These are phyloP conservation scores for Metroxylon sagu DNA, from an alignment of 176 grass and related monocot species.

Conservation along the genomic window DNA sequence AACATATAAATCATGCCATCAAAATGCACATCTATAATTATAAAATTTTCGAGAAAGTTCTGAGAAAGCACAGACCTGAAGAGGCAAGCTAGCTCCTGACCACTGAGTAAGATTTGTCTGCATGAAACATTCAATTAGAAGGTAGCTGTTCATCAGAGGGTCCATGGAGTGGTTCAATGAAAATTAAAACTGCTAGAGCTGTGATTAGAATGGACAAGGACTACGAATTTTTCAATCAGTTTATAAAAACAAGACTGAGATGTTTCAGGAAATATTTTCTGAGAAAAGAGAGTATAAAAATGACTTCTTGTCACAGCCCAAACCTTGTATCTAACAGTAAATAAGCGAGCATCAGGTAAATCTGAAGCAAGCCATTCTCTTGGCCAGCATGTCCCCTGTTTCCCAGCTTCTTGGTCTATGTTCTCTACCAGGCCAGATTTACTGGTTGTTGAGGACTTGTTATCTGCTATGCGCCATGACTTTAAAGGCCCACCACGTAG, in stretches of 20 bases:
- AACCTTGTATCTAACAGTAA: constrained; percentile 97
- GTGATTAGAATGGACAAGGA: background rate
- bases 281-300: background rate
- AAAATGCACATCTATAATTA: too few relatives aligned
- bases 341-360: constrained; percentile 75
- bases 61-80: constrained; percentile 60
- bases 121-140: constrained; percentile 39
- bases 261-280: too few relatives aligned
- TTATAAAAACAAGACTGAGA: background rate
- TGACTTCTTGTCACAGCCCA: constrained; percentile 6
- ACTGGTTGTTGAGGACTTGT: constrained; percentile 88
- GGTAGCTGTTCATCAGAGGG: constrained; percentile 6
- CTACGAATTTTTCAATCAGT: background rate
- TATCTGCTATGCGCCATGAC: constrained; percentile 95
- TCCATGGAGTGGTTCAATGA: constrained; percentile 17
- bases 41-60: too few relatives aligned
- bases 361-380: constrained; percentile 90
- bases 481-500: constrained; percentile 92
- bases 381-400: constrained; percentile 93
- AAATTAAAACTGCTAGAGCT: constrained; percentile 15
- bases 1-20: too few relatives aligned
- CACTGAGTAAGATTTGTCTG: constrained; percentile 99
- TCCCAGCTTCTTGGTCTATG: constrained; percentile 91
- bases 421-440: constrained; percentile 88
- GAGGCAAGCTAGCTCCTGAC: constrained; percentile 90